Conservation (phyloP, 345 rosid species). For the Pistacia atlantica region DNA sequence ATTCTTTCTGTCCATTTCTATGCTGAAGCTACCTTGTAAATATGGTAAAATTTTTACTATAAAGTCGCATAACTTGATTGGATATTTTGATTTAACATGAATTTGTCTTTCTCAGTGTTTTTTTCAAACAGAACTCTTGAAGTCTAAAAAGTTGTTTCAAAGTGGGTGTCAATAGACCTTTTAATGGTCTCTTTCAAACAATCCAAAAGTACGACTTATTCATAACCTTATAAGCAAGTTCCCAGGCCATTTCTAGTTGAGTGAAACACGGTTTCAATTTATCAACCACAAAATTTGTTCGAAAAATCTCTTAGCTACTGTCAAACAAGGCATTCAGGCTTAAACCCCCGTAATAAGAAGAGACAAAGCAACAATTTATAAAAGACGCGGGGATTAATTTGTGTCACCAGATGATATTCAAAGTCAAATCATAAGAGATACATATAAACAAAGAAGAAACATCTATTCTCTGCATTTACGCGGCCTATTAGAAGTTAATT, state of each 20-base stretch:
- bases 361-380: not conserved
- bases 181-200: slow-evolving; percentile 9
- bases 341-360: not conserved
- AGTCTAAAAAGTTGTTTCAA: not conserved
- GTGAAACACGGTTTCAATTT: slow-evolving; percentile 20
- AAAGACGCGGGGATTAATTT: not conserved
- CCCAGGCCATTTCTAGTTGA: slow-evolving; percentile 7
- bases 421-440: slow-evolving; percentile 21
- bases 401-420: slow-evolving; percentile 8
- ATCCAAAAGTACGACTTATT: slow-evolving; percentile 13
- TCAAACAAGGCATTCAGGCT: not conserved
- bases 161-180: not conserved
- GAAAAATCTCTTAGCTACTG: not conserved
- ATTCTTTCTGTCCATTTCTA: not conserved
- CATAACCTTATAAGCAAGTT: not conserved
- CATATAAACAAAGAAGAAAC: not conserved
- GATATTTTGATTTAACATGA: not conserved
- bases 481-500: not conserved
- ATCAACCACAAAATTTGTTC: not conserved
- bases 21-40: not conserved
- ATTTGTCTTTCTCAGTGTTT: not conserved
- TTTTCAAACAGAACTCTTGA: not conserved
- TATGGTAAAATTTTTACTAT: not conserved
- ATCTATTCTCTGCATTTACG: not conserved
- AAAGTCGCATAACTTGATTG: not conserved